These are phyloP conservation scores for Boeremia exigua DNA, from an alignment of 2,329 filamentous ascomycete genomes.

Conservation along the genomic window DNA sequence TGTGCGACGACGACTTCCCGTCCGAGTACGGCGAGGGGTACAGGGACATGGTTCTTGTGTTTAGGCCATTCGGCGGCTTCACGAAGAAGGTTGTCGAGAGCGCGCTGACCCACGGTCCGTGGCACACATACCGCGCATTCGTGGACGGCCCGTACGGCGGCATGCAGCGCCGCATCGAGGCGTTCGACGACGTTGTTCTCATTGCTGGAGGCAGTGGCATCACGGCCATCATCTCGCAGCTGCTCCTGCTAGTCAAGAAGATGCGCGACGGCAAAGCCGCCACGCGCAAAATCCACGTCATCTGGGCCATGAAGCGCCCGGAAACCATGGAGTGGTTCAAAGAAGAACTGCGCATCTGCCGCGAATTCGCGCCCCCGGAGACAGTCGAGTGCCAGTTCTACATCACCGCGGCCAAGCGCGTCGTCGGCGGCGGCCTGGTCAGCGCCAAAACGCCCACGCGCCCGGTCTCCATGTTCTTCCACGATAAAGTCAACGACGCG, in stretches of 20 bases:
- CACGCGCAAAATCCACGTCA: slow-evolving; percentile 85
- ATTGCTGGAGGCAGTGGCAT: slow-evolving; percentile 95
- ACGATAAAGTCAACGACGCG: slow-evolving; percentile 86
- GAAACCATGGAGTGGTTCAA: slow-evolving; percentile 98
- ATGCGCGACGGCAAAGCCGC: slow-evolving; percentile 96
- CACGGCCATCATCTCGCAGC: slow-evolving; percentile 88
- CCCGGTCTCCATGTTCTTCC: slow-evolving; percentile 76
- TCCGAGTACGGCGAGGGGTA: slow-evolving; percentile 89
- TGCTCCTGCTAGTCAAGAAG: slow-evolving; percentile 92
- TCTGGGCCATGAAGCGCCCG: slow-evolving; percentile 91
- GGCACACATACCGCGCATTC: slow-evolving; percentile 90
- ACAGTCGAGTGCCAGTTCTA: slow-evolving; percentile 94
- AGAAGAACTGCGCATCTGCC: slow-evolving; percentile 89
- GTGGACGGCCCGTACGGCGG: slow-evolving; percentile 94
- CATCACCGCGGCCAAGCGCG: slow-evolving; percentile 77
- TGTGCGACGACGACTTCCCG: slow-evolving; percentile 91
- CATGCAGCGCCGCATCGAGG: slow-evolving; percentile 86
- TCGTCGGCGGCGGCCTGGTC: slow-evolving; percentile 55
- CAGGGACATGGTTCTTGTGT: slow-evolving; percentile 87
- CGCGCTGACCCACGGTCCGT: slow-evolving; percentile 83
- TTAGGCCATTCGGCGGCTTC: slow-evolving; percentile 90
- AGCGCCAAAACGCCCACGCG: slow-evolving; percentile 59
- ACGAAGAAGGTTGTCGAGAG: slow-evolving; percentile 84
- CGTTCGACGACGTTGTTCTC: slow-evolving; percentile 91
- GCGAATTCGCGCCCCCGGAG: slow-evolving; percentile 85